These are phyloP conservation scores for Tulasnella sp. DNA, from an alignment of 768 basidiomycete species.

Conservation along the genomic window DNA sequence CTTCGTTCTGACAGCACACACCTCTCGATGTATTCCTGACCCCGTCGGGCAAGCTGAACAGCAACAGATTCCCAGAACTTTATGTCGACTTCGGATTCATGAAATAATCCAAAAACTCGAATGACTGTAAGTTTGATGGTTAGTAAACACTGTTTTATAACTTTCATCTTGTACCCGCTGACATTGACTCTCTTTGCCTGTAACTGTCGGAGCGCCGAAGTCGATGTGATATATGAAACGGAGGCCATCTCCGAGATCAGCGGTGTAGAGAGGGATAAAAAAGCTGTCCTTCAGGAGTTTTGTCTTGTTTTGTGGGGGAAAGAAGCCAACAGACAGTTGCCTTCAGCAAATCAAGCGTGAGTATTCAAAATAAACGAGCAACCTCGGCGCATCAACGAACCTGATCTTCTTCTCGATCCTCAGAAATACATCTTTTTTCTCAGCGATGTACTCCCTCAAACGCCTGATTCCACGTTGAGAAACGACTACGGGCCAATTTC, in stretches of 20 bases:
- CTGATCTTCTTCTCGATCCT: conserved; percentile 67
- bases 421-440: conserved; percentile 47
- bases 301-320: conserved; percentile 67
- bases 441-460: conserved; percentile 48
- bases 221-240: conserved; percentile 42
- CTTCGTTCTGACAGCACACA: conserved; percentile 32
- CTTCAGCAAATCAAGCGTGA: conserved; percentile 39
- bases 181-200: conserved; percentile 16
- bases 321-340: conserved; percentile 65
- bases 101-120: conserved; percentile 50
- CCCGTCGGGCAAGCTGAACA: conserved; percentile 44
- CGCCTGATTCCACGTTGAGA: conserved; percentile 50
- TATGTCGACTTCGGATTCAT: conserved; percentile 47
- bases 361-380: neutral
- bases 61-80: conserved; percentile 50
- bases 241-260: conserved; percentile 57
- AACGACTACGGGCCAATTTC: conserved; percentile 60
- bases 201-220: conserved; percentile 6
- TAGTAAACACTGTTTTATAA: neutral
- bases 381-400: conserved; percentile 39
- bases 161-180: neutral
- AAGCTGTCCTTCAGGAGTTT: conserved; percentile 46
- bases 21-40: conserved; percentile 55
- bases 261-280: conserved; percentile 62
- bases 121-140: neutral